Conservation (phyloP, 495 filamentous ascomycete species). For the Niebla homalea region DNA sequence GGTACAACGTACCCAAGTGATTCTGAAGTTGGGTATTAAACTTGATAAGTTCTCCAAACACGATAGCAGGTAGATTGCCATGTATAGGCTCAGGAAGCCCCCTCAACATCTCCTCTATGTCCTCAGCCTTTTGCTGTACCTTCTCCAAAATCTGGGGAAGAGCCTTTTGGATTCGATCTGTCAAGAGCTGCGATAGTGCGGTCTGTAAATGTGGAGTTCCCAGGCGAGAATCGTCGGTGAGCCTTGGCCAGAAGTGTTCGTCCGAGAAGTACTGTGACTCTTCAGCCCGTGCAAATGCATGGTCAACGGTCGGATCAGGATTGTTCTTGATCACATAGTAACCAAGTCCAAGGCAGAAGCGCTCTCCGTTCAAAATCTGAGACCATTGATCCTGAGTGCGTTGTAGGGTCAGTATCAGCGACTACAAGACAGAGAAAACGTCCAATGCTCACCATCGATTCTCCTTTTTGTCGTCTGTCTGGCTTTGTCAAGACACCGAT, state of each 20-base stretch:
- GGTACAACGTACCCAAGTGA: too few relatives aligned
- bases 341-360: slow-evolving; percentile 45
- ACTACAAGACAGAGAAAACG: background rate
- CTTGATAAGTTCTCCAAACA: slow-evolving; percentile 25
- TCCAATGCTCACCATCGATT: slow-evolving; percentile 10
- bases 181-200: slow-evolving; percentile 39
- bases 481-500: slow-evolving; percentile 52
- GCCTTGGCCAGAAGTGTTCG: slow-evolving; percentile 30
- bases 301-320: slow-evolving; percentile 33
- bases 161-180: slow-evolving; percentile 41
- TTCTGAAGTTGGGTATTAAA: slow-evolving; percentile 22
- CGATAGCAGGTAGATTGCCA: slow-evolving; percentile 23
- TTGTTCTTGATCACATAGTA: slow-evolving; percentile 55
- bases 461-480: slow-evolving; percentile 42
- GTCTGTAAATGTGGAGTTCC: slow-evolving; percentile 44
- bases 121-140: slow-evolving; percentile 34
- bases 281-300: slow-evolving; percentile 39
- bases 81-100: slow-evolving; percentile 42
- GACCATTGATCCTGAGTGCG: slow-evolving; percentile 35
- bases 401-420: background rate
- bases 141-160: slow-evolving; percentile 46
- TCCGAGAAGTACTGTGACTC: slow-evolving; percentile 48
- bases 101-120: slow-evolving; percentile 34
- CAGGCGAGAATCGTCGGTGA: slow-evolving; percentile 35
- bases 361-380: slow-evolving; percentile 40